Evolutionary conservation across 73 alveolate species (phyloP).

Genomic region (Durusdinium trenchii): DNA sequence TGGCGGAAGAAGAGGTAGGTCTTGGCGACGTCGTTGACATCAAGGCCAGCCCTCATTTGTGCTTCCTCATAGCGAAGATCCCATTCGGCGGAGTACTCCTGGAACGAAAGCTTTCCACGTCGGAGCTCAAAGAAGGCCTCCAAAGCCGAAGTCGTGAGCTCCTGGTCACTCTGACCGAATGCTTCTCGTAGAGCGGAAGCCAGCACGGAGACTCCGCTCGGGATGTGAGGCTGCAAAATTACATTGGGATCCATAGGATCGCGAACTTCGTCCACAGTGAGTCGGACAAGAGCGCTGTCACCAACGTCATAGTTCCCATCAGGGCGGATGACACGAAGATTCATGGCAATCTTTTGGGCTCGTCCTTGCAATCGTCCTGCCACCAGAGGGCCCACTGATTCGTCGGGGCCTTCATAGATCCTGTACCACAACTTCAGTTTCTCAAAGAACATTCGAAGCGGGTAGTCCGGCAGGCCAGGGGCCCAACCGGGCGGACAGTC

Average conservation of each 20-base stretch:
- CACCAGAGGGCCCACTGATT: neutral
- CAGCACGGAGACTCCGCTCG: neutral
- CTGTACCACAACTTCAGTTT: neutral
- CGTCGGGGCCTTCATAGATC: neutral
- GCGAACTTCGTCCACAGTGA: neutral
- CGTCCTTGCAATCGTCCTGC: neutral
- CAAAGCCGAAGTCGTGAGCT: neutral
- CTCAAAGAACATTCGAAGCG: neutral
- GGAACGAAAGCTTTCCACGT: neutral
- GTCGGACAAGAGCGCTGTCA: neutral
- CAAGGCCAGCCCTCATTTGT: neutral
- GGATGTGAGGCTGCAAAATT: neutral
- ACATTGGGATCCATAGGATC: neutral
- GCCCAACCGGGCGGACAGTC: neutral
- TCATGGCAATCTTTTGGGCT: neutral
- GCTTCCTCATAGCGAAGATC: neutral
- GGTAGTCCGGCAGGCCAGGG: neutral
- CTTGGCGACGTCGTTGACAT: neutral
- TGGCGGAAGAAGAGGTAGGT: neutral
- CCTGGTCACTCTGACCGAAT: neutral
- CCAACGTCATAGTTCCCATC: neutral
- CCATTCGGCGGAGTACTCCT: neutral
- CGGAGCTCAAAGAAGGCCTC: conserved; percentile 6
- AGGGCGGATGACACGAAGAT: neutral
- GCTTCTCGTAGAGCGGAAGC: neutral